Base-by-base conservation (phyloP, 1,139 yeast genomes). In the Yamadazyma sp. region DNA sequence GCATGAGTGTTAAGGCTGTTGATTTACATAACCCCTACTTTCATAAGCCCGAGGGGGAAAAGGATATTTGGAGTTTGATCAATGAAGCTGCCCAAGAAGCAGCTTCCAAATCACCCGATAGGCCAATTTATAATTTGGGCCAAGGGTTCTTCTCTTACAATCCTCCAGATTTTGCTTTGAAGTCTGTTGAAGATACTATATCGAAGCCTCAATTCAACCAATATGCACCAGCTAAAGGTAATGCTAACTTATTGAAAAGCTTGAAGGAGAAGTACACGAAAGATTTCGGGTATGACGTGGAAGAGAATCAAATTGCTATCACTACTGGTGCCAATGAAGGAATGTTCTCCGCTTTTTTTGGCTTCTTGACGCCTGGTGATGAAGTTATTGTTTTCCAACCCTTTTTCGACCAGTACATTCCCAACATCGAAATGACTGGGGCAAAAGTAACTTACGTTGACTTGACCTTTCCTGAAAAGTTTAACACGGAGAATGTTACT, bases 291-390 rank as follows among this genome's bases (percentile, higher is more conserved):
- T 73, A 87, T 36, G 61, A 69, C n/a, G 68, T 88, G 14, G 75
- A 76, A 18, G 65, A 73, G n/a, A 73, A 79, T 30, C 84, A 88
- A 53, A 73, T 92, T 33, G 79, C 84, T 42, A 82, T 91, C 37
- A 87, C 97, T 31, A 91, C 98, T 1, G 98, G 98, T 41, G 98
- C 98, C 33, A 92, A 92, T 54, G 98, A 92, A 64, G 98, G 97
- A 31, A 86, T 92, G 73, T 75, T 87, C 43, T 66, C 96, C 1
- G 80, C 86, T 4, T 82, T 91, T 58, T 85, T 89, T 44, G 98
- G 94, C 0, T 84, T 89, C 51, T 66, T 92, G 48, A 77, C 87
- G 36, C 79, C 82, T 1, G 98, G 95, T 14, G 98, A 92, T 57
- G 98, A 92, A 62, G 98, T 84, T 15, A 86, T 92, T 62, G 97